phyloP scores from a whole-genome alignment of 2,329 filamentous ascomycete genomes.

The Ilyonectria robusta region DNA sequence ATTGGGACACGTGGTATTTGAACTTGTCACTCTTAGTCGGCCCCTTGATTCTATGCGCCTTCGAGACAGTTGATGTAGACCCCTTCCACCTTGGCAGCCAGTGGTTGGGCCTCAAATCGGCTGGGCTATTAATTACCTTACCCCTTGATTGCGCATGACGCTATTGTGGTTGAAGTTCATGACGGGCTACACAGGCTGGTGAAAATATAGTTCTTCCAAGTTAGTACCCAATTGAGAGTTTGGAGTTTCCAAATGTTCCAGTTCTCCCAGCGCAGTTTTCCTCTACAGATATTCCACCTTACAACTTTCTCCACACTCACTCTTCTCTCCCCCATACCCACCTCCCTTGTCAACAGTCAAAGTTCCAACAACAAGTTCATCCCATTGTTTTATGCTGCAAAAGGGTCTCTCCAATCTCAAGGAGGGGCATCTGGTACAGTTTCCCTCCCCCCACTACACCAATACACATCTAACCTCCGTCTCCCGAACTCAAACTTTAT shows the following conservation, averaged over 20 bases:
- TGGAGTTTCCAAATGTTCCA: constrained; percentile 80
- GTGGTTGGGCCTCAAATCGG: constrained; percentile 74
- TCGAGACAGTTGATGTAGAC: constrained; percentile 77
- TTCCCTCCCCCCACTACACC: no score
- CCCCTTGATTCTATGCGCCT: constrained; percentile 78
- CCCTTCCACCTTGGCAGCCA: constrained; percentile 73
- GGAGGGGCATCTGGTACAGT: no score
- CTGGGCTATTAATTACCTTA: constrained; percentile 75
- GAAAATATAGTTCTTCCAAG: constrained; percentile 83
- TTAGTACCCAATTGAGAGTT: constrained; percentile 78
- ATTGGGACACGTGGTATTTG: constrained; percentile 82
- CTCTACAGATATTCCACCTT: no score
- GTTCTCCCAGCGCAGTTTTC: constrained; percentile 69
- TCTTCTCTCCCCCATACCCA: no score
- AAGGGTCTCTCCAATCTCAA: no score
- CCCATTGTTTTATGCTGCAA: no score
- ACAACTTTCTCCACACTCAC: no score
- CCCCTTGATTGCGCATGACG: constrained; percentile 74
- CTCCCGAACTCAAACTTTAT: no score
- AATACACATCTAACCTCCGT: no score
- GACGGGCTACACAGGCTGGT: constrained; percentile 79
- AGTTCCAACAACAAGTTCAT: no score
- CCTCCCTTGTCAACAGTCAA: no score
- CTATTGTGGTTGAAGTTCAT: constrained; percentile 86
- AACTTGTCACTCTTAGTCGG: constrained; percentile 81